Conservation (phyloP, 2,329 filamentous ascomycete genomes). For the Phialophora chinensis region DNA sequence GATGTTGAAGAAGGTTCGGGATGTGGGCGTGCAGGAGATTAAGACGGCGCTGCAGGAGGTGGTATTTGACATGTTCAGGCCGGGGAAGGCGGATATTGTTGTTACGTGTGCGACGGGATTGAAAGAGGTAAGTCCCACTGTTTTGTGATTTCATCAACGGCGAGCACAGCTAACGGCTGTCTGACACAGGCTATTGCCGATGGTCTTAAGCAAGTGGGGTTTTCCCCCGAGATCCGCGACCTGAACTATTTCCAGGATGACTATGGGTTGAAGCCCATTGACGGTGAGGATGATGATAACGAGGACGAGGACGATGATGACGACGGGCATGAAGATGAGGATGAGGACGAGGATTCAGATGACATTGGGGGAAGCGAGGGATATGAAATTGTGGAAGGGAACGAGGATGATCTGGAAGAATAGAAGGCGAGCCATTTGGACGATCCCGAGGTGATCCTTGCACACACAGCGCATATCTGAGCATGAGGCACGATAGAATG, state of each 20-base stretch:
- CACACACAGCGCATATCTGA: background rate
- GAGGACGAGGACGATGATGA: conserved; percentile 66
- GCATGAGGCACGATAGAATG: background rate
- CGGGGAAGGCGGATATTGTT: conserved; percentile 80
- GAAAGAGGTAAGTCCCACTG: conserved; percentile 70
- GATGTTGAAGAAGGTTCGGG: conserved; percentile 76
- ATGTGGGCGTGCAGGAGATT: conserved; percentile 78
- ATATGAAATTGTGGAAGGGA: conserved; percentile 41
- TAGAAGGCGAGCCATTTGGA: background rate
- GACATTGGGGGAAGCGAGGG: conserved; percentile 55
- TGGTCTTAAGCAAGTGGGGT: conserved; percentile 76
- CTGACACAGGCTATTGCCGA: conserved; percentile 71
- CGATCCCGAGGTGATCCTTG: background rate
- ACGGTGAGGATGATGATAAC: conserved; percentile 64
- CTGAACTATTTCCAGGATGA: conserved; percentile 85
- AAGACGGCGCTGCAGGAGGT: conserved; percentile 74
- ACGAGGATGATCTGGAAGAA: conserved; percentile 10
- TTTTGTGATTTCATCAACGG: conserved; percentile 16
- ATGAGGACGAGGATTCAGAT: conserved; percentile 53
- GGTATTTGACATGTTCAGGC: conserved; percentile 78
- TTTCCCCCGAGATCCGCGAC: conserved; percentile 75
- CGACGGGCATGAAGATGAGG: conserved; percentile 52
- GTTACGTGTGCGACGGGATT: conserved; percentile 87
- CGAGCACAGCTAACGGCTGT: conserved; percentile 26
- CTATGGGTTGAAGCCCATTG: conserved; percentile 75